Conservation (phyloP, 1,139 yeast species). For the Geotrichum carabidarum region DNA sequence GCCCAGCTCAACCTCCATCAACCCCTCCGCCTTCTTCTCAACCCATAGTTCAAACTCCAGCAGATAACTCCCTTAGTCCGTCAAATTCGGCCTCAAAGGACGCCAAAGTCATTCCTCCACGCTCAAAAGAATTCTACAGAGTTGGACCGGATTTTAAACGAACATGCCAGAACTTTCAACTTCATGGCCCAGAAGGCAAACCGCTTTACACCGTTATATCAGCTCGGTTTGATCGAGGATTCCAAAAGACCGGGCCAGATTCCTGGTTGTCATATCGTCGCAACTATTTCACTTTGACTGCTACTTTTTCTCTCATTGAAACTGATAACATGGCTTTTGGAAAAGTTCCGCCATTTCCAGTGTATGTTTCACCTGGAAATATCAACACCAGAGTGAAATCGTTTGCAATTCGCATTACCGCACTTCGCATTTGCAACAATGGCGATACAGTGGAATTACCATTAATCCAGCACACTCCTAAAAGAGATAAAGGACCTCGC, state of each 20-base stretch:
- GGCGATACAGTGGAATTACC: slow-evolving; percentile 15
- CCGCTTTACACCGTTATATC: slow-evolving; percentile 15
- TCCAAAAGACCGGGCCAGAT: slow-evolving; percentile 14
- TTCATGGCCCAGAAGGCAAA: slow-evolving; percentile 12
- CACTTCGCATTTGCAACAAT: slow-evolving; percentile 10
- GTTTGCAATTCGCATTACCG: slow-evolving; percentile 19
- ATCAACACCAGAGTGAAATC: slow-evolving; percentile 1
- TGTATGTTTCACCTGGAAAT: slow-evolving; percentile 9
- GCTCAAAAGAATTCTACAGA: slow-evolving; percentile 14
- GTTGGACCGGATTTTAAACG: slow-evolving; percentile 18
- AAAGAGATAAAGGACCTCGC: slow-evolving; percentile 17
- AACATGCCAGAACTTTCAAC: slow-evolving; percentile 18
- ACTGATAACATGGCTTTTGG: slow-evolving; percentile 12
- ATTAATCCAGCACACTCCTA: slow-evolving; percentile 19
- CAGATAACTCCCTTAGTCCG: background rate
- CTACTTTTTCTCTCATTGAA: slow-evolving; percentile 15
- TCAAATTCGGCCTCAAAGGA: background rate
- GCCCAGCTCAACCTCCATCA: background rate
- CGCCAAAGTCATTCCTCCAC: background rate
- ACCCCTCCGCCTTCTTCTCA: slow-evolving; percentile 1
- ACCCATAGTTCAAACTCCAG: background rate
- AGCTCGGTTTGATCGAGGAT: slow-evolving; percentile 20
- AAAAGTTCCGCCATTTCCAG: slow-evolving; percentile 15
- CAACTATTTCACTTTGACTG: slow-evolving; percentile 19
- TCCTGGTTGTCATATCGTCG: slow-evolving; percentile 20